Evolutionary conservation across 2,329 filamentous ascomycete genomes (phyloP), one percentile per base, ranked within the genome.

Genomic region (Ceratocystis huliohia): DNA sequence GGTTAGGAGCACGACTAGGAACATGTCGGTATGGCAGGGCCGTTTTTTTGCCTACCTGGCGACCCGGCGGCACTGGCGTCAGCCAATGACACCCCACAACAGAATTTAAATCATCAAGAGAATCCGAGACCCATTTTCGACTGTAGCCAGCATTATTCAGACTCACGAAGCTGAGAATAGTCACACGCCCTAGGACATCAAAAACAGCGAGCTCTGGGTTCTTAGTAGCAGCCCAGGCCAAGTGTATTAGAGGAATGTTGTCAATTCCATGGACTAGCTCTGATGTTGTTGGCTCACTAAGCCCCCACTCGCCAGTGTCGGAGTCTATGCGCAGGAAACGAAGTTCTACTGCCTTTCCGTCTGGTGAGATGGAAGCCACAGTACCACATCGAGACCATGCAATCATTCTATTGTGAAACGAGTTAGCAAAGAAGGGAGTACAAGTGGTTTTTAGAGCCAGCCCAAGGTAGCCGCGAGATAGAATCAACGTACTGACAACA

Each of bases 81-180:
- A 97, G 79, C 94, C 94, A 99, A 75, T 90, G 88, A 73, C 91
- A 83, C 2, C 93, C 94, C 5, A 95, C 89, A 4, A 96, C 79
- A 63, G 86, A 84, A 70, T 88, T 85, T 46, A 89, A 79, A 73
- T 96, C 90, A 71, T 91, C 88, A 65, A 86, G 78, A 1, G 82
- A 76, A 72, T 93, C 91, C n/a, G 79, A 75, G 28, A 86, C 81
- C 75, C 85, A 87, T 66, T 80, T 82, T 53, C 86, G 82, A 63
- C 80, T 80, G 8, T 83, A 74, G 41, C 80, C 82, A 66, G 92
- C 83, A 64, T 85, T 84, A 72, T 96, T 96, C 59, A 96, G 76
- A 6, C 85, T 84, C 69, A 87, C 83, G 17, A 91, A 86, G 61
- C 82, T 85, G 70, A 92, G 82, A 65, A 96, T 85, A 68, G 85